Evolutionary conservation across 495 filamentous ascomycete species (phyloP), one percentile per base, ranked within the genome.

Genomic region (Jackrogersella minutella): DNA sequence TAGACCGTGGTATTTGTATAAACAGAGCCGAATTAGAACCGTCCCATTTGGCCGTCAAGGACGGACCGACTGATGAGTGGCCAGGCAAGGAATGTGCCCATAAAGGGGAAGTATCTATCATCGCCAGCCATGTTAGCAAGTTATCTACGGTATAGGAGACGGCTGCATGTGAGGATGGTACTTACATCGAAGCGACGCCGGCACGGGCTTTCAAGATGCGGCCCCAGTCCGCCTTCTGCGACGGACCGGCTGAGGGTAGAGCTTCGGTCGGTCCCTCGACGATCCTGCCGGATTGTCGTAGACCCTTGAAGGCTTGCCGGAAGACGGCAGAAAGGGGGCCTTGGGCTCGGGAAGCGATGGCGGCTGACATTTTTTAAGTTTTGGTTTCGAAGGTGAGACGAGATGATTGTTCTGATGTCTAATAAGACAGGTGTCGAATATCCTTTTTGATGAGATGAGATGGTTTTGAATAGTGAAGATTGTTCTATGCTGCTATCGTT

Each of bases 171-270:
- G 9, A 16, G 26, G 36, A 33, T 13, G 34, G 9, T 14, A 69
- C 66, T 64, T 64, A 69, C 66, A 65, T 19, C 19, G 61, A 26
- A 40, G 66, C 66, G 7, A 61, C 61, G 19, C 51, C 40, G 49
- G 14, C 40, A 5, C 70, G 60, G 14, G 55, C 21, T 6, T 57
- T 57, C 10, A 44, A 14, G 34, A 73, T 68, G 34, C 70, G 67
- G 39, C 70, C 70, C 70, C 70, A 73, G 53, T 73, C 71, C 2
- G 26, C 56, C 4, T 46, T 34, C 26, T 65, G 61, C 1, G 62
- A 39, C 10, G 21, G 28, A 0, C 26, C 34, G 14, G 52, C 17
- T 1, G 47, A 3, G 21, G 62, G 66, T 4, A 47, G 13, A 2
- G 66, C 66, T 36, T 69, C 66, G 11, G 58, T 65, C 10, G 58